Evolutionary conservation across 345 rosid species (phyloP).

Genomic region (Rhizophora apiculata): DNA sequence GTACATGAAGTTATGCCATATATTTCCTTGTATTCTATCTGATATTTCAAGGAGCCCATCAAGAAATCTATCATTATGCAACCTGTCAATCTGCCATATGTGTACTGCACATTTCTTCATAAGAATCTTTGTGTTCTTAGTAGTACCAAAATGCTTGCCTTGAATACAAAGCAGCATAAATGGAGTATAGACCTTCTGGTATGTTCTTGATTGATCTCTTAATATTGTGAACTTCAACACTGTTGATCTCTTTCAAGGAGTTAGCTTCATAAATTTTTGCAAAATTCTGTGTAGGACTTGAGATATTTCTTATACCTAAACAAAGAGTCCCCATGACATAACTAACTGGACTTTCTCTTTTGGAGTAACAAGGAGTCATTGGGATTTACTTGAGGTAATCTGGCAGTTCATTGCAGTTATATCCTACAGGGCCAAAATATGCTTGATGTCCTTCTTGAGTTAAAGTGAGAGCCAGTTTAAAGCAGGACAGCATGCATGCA

Average conservation of each 20-base stretch:
- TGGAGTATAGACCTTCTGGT: conserved; percentile 7
- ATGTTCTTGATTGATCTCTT: conserved; percentile 17
- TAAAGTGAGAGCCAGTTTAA: conserved; percentile 29
- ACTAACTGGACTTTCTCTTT: conserved; percentile 26
- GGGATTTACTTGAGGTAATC: conserved; percentile 29
- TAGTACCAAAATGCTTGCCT: conserved; percentile 27
- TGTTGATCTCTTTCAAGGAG: conserved; percentile 24
- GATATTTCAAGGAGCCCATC: conserved; percentile 30
- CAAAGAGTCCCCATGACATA: conserved; percentile 32
- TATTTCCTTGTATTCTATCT: conserved; percentile 24
- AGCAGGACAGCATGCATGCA: conserved; percentile 20
- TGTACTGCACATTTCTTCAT: conserved; percentile 32
- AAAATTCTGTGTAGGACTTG: conserved; percentile 19
- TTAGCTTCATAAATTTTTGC: conserved; percentile 27
- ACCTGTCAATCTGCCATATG: conserved; percentile 25
- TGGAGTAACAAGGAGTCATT: conserved; percentile 22
- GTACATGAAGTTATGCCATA: conserved; percentile 23
- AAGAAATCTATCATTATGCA: conserved; percentile 31
- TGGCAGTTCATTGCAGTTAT: conserved; percentile 20
- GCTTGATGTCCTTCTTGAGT: conserved; percentile 31
- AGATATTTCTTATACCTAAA: conserved; percentile 19
- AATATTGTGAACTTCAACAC: conserved; percentile 12
- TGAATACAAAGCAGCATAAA: conserved; percentile 26
- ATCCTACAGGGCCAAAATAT: conserved; percentile 30
- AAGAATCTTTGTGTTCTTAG: conserved; percentile 35